Conservation (phyloP, 169 alveolate species). For the Sarcocystis neurona region DNA sequence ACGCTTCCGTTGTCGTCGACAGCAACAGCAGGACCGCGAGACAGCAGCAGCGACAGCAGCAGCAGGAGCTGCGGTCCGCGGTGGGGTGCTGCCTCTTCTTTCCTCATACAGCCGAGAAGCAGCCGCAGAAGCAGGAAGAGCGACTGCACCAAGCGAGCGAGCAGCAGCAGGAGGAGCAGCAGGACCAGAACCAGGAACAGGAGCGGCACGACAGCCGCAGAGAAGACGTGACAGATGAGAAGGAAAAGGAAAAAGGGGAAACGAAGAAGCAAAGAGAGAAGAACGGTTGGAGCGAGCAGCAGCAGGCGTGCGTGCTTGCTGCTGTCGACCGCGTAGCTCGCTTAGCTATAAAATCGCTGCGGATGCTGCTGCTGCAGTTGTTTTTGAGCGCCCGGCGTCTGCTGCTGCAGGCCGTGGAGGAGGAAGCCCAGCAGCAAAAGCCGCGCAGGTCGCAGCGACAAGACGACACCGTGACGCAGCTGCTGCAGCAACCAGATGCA, state of each 20-base stretch:
- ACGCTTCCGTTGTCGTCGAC: too few species aligned
- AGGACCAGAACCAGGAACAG: background rate
- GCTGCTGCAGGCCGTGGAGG: slow-evolving; percentile 10
- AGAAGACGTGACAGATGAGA: background rate
- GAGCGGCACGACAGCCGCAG: background rate
- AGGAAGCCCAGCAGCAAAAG: too few species aligned
- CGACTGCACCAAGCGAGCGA: background rate
- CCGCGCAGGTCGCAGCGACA: background rate
- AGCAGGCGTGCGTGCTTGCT: background rate
- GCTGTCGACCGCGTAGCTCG: background rate
- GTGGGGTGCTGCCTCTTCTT: background rate
- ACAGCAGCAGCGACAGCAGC: slow-evolving; percentile 31
- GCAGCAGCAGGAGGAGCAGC: slow-evolving; percentile 13
- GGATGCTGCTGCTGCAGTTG: slow-evolving; percentile 28
- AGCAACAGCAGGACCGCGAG: slow-evolving; percentile 14
- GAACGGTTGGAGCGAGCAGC: background rate
- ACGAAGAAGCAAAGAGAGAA: background rate
- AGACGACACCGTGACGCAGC: background rate
- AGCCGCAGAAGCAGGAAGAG: background rate
- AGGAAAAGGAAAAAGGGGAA: background rate
- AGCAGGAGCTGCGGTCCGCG: slow-evolving; percentile 26
- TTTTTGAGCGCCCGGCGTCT: slow-evolving; percentile 8
- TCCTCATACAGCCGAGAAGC: slow-evolving; percentile 18
- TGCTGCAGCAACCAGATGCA: background rate
- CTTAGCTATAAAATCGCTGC: background rate